These are phyloP conservation scores for Curvularia lunata DNA, from an alignment of 2,329 filamentous ascomycete species.

Conservation along the genomic window DNA sequence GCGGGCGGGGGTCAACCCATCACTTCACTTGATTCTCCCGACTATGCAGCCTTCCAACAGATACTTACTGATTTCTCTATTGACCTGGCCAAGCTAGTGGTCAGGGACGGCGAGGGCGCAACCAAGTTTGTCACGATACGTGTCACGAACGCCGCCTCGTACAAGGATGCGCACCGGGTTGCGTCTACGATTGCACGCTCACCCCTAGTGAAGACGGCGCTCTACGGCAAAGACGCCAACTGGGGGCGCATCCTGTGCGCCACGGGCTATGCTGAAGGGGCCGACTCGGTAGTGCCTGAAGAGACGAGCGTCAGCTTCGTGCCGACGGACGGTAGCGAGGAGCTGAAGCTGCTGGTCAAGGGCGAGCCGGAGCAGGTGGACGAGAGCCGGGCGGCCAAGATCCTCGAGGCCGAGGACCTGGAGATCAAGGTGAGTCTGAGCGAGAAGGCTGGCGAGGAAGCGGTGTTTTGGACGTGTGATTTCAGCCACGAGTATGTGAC, in stretches of 20 bases:
- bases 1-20: slow-evolving; percentile 78
- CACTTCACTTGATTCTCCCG: slow-evolving; percentile 59
- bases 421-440: slow-evolving; percentile 79
- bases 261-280: slow-evolving; percentile 77
- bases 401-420: slow-evolving; percentile 75
- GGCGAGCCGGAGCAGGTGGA: slow-evolving; percentile 82
- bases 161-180: slow-evolving; percentile 75
- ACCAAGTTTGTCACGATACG: slow-evolving; percentile 97
- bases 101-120: slow-evolving; percentile 94
- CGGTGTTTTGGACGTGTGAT: slow-evolving; percentile 84
- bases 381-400: slow-evolving; percentile 76
- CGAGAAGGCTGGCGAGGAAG: slow-evolving; percentile 62
- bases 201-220: slow-evolving; percentile 92
- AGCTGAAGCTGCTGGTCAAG: slow-evolving; percentile 77
- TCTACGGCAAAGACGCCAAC: slow-evolving; percentile 97
- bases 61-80: slow-evolving; percentile 79
- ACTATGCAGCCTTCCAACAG: slow-evolving; percentile 73
- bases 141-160: slow-evolving; percentile 73
- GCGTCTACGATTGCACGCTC: slow-evolving; percentile 89
- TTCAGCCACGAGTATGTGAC: slow-evolving; percentile 83
- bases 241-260: slow-evolving; percentile 98
- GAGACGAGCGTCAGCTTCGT: slow-evolving; percentile 80
- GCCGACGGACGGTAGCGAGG: slow-evolving; percentile 75
- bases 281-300: slow-evolving; percentile 69
- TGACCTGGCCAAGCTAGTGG: slow-evolving; percentile 88